These are phyloP conservation scores for Podaxis sp. DNA, from an alignment of 768 basidiomycete species.

Conservation along the genomic window DNA sequence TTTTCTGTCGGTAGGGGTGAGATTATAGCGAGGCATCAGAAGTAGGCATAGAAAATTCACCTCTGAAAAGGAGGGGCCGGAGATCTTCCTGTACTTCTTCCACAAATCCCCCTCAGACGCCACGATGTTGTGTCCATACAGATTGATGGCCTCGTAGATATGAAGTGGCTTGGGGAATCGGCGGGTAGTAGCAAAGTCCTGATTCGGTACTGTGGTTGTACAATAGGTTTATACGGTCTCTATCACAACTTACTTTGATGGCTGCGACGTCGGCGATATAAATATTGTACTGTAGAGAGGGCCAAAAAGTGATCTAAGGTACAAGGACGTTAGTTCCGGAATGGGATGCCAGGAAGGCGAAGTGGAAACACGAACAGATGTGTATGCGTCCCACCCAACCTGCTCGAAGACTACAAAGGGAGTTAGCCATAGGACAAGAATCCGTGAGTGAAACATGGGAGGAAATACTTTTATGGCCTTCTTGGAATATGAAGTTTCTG, in stretches of 20 bases:
- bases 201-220: neutral
- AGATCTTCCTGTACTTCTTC: conserved; percentile 64
- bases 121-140: conserved; percentile 66
- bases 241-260: conserved; percentile 33
- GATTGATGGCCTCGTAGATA: conserved; percentile 41
- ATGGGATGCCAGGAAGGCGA: neutral
- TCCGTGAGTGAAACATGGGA: neutral
- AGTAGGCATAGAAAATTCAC: conserved; percentile 29
- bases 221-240: neutral
- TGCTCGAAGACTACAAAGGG: conserved; percentile 17
- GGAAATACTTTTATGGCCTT: conserved; percentile 31
- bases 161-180: conserved; percentile 59
- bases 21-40: neutral
- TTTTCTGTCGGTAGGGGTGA: conserved; percentile 29
- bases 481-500: conserved; percentile 27
- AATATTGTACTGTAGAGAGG: conserved; percentile 23
- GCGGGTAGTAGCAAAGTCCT: conserved; percentile 53
- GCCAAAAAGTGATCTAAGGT: conserved; percentile 28
- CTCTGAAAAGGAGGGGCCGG: conserved; percentile 67
- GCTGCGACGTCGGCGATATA: conserved; percentile 38
- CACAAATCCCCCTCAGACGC: conserved; percentile 63
- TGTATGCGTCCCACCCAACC: conserved; percentile 36
- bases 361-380: conserved; percentile 25
- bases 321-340: neutral
- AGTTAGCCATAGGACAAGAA: conserved; percentile 25